Base-by-base conservation (phyloP, 2,329 filamentous ascomycete species). In the Cercospora nicotianae region DNA sequence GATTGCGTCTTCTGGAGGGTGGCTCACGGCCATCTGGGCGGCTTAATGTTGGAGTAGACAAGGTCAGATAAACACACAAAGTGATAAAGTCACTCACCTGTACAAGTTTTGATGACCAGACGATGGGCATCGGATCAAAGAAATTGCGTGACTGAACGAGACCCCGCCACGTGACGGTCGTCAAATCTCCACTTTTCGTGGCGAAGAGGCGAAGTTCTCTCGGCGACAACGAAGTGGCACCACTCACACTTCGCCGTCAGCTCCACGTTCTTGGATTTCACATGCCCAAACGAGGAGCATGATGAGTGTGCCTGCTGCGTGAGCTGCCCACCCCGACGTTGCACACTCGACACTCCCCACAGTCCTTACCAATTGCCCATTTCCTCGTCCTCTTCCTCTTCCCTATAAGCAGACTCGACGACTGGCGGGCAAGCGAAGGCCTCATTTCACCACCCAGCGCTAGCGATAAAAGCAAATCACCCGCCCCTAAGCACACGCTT, bases 131-230 rank as follows among this genome's bases (percentile, higher is more conserved):
- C 45, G 45, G 45, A 51, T 20, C 18, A 51, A 51, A 23, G 45
- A 51, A 20, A 23, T 51, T 51, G 45, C 45, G 48, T 26, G 23
- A 26, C 48, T 26, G 23, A 53, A 53, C 48, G 48, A 53, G 48
- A 53, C 48, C 48, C 48, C 23, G 9, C 23, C 48, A 53, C 48
- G 48, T 53, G 48, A 53, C 48, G 5, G 20, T 20, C 20, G 13
- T 26, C 48, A 16, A 23, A 58, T 58, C 55, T 58, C 55, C 55
- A 58, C 55, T 58, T 58, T 58, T 58, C 48, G 55, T 31, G 55
- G 55, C 55, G 55, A 58, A 31, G 55, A 58, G 28, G 55, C 31
- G 55, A 33, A 58, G 55, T 30, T 57, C 30, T n/a, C 53, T 57
- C 53, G 26, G 26, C 26, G 48, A 58, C 55, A 23, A 31, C n/a